A percentile compares a stretch with the other conserved stretches of the same genome.
Evolutionary conservation across 192 early-diverging fungal genomes (phyloP).

Genomic region (Ramicandelaber brevisporus): DNA sequence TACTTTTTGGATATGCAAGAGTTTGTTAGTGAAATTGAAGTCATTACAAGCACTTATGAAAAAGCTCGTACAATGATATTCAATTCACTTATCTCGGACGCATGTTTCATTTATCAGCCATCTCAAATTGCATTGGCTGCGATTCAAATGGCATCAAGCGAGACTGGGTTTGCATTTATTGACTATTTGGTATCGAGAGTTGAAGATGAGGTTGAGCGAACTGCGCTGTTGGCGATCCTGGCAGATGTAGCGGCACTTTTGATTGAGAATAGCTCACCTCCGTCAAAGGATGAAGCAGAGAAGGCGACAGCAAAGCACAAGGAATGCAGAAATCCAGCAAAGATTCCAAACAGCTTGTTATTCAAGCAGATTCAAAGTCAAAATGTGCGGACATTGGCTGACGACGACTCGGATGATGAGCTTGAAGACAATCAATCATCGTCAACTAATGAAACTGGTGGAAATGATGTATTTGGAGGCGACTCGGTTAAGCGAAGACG

Average conservation of each 20-base stretch:
- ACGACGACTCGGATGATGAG: no score
- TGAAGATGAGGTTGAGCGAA: no score
- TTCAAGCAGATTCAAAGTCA: constrained; percentile 24
- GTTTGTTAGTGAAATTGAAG: constrained; percentile 4
- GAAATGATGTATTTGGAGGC: no score
- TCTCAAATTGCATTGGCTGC: constrained; percentile 47
- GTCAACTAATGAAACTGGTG: no score
- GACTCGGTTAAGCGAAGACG: no score
- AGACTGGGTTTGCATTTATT: constrained; percentile 4
- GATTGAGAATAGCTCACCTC: constrained; percentile 11
- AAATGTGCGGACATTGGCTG: no score
- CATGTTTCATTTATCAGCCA: constrained; percentile 49
- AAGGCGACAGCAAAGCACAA: constrained; percentile 13
- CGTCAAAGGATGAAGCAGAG: constrained; percentile 23
- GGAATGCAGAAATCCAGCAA: constrained; percentile 41
- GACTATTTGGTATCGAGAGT: no score
- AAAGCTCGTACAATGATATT: constrained; percentile 22
- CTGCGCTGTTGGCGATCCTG: background rate
- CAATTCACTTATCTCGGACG: constrained; percentile 36
- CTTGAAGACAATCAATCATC: no score
- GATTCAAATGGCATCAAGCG: constrained; percentile 26
- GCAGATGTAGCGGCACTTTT: constrained; percentile 17
- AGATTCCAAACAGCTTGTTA: constrained; percentile 35
- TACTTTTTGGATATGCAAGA: constrained; percentile 48
- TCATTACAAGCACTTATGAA: constrained; percentile 20